These are phyloP conservation scores for Nicotiana undulata DNA, from an alignment of 257 asterid species.

Conservation along the genomic window DNA sequence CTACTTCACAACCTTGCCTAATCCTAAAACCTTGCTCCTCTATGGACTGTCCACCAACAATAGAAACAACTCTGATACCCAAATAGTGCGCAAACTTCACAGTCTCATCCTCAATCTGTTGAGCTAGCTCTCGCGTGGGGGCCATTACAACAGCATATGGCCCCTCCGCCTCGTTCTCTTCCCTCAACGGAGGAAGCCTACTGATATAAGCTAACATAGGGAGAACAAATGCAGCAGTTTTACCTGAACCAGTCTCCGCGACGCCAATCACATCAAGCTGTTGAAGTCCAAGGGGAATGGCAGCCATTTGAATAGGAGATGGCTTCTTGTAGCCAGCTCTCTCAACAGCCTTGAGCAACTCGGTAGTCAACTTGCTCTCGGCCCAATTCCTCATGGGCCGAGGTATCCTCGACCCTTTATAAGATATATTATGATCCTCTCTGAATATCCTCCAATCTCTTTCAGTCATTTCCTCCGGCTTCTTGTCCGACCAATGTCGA, in stretches of 20 bases:
- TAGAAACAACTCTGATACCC: too few species aligned
- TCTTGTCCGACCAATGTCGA: constrained; percentile 29
- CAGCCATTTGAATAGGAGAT: constrained; percentile 30
- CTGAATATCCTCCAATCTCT: constrained; percentile 33
- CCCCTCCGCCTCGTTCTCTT: too few species aligned
- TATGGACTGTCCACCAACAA: too few species aligned
- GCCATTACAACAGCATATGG: too few species aligned
- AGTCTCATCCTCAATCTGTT: too few species aligned
- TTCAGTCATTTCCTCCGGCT: constrained; percentile 29
- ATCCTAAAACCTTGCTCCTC: too few species aligned
- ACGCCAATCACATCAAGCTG: constrained; percentile 28
- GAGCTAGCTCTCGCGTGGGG: too few species aligned
- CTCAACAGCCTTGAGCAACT: constrained; percentile 33
- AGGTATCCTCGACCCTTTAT: constrained; percentile 52
- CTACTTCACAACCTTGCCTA: too few species aligned
- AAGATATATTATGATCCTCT: constrained; percentile 21
- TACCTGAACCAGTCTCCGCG: constrained; percentile 31
- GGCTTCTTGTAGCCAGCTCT: constrained; percentile 36
- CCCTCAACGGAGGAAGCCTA: too few species aligned
- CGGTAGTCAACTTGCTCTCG: constrained; percentile 36
- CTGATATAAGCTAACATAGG: constrained; percentile 32
- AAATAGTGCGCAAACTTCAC: too few species aligned
- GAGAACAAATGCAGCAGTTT: constrained; percentile 51
- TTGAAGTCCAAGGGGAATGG: constrained; percentile 26
- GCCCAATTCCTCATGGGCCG: constrained; percentile 54